Base-by-base conservation (phyloP, 1,284 basidiomycete species). In the Wolfiporia cocos region DNA sequence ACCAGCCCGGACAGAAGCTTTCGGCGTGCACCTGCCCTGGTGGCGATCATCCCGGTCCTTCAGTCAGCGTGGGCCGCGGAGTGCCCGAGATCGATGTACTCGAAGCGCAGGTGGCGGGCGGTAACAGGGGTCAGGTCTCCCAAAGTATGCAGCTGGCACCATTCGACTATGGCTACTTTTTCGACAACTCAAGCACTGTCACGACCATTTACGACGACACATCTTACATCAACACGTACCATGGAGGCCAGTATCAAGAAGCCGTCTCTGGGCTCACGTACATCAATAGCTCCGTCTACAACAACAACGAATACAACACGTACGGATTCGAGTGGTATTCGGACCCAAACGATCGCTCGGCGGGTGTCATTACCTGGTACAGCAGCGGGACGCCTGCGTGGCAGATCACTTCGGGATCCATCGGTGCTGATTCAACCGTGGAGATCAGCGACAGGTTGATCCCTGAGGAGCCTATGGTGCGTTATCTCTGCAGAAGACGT, bases 71-170 rank as follows among this genome's bases (percentile, higher is more conserved):
- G 19, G 82, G 80, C 6, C 69, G 82, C 20, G 65, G 70, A 20
- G 74, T 72, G 0, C 81, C 81, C 10, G 82, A 86, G 56, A 81
- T 85, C 50, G 82, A 86, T 56, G 62, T 83, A 44, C 62, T 85
- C 51, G 82, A 85, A 58, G 76, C 75, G 1, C 76, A 80, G 57
- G 60, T 72, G 37, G 48, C 57, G 12, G 42, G 17, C 43, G 41
- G 1, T 58, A 60, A 39, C 61, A 26, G 81, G 82, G 36, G 47
- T 21, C 64, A 81, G 51, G 84, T 82, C 2, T 92, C 89, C 2
- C 90, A 92, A 62, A 86, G 81, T 47, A 73, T 74, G 51, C 90
- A 93, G 63, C 64, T 74, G 34, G 89, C 88, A n/a, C 87, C 87
- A 10, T 93, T 83, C 64, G 81, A 91, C 62, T 72, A 73, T 48